Evolutionary conservation across 257 asterid genomes (phyloP).

Genomic region (Fraxinus pennsylvanica): DNA sequence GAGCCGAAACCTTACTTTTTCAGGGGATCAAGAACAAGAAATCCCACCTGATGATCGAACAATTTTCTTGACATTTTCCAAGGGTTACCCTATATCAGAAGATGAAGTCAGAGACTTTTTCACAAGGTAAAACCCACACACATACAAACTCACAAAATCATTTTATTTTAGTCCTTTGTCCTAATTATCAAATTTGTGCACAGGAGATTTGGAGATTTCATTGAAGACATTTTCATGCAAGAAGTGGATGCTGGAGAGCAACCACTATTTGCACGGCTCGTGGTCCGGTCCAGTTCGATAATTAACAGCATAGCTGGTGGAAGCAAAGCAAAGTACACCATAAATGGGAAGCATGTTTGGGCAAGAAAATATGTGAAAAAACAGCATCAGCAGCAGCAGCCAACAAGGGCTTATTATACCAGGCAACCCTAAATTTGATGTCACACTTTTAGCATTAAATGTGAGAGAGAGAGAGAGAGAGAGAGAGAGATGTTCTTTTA

Average conservation of each 20-base stretch:
- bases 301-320: constrained; percentile 46
- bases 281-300: constrained; percentile 34
- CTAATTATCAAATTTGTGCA: constrained; percentile 7
- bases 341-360: constrained; percentile 86
- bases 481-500: too few relatives aligned
- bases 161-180: neutral
- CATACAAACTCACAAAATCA: neutral
- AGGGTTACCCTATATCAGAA: constrained; percentile 61
- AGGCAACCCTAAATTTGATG: neutral
- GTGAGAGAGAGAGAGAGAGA: too few relatives aligned
- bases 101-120: constrained; percentile 60
- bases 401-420: neutral
- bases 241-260: constrained; percentile 59
- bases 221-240: constrained; percentile 68
- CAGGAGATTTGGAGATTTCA: constrained; percentile 72
- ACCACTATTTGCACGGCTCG: constrained; percentile 62
- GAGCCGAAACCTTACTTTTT: neutral
- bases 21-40: constrained; percentile 19
- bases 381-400: constrained; percentile 5
- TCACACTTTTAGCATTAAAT: neutral
- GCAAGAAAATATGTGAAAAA: constrained; percentile 59
- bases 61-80: constrained; percentile 71
- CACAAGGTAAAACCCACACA: constrained; percentile 44
- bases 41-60: constrained; percentile 62
- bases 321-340: constrained; percentile 58